Conservation (phyloP, 2,329 filamentous ascomycete genomes). For the Cladophialophora exuberans region DNA sequence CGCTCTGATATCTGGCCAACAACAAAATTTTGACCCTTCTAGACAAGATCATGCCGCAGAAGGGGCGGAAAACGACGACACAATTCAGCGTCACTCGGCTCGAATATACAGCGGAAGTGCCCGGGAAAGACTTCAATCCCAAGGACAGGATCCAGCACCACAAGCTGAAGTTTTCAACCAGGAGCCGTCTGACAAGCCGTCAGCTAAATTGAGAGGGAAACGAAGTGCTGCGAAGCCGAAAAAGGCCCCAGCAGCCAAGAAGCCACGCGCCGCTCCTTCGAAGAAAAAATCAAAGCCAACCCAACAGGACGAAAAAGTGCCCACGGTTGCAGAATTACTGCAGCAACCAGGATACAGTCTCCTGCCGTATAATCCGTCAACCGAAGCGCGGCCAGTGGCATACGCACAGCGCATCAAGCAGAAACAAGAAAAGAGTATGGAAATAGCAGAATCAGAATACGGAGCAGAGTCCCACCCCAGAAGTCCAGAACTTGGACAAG, state of each 20-base stretch:
- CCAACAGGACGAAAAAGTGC: conserved; percentile 18
- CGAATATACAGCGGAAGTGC: not conserved
- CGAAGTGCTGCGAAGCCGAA: conserved; percentile 4
- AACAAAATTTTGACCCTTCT: not conserved
- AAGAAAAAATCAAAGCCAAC: conserved; percentile 10
- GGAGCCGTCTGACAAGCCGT: not conserved
- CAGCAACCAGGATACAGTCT: conserved; percentile 12
- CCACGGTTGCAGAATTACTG: conserved; percentile 26
- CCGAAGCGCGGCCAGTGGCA: not conserved
- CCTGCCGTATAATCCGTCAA: not conserved
- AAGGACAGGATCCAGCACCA: not conserved
- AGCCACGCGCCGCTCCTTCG: conserved; percentile 16
- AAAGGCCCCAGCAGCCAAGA: conserved; percentile 20
- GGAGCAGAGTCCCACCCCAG: not conserved
- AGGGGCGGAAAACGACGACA: not conserved
- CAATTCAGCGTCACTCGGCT: not conserved
- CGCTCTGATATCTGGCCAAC: not conserved
- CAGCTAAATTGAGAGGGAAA: conserved; percentile 18
- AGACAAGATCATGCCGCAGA: not conserved
- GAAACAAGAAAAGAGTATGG: not conserved
- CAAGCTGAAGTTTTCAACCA: not conserved
- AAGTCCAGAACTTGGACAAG: conserved; percentile 8
- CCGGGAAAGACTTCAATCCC: not conserved
- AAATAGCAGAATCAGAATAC: conserved; percentile 17
- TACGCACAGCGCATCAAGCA: not conserved